These are phyloP conservation scores for Harringtonia lauricola DNA, from an alignment of 2,329 filamentous ascomycete genomes.

Conservation along the genomic window DNA sequence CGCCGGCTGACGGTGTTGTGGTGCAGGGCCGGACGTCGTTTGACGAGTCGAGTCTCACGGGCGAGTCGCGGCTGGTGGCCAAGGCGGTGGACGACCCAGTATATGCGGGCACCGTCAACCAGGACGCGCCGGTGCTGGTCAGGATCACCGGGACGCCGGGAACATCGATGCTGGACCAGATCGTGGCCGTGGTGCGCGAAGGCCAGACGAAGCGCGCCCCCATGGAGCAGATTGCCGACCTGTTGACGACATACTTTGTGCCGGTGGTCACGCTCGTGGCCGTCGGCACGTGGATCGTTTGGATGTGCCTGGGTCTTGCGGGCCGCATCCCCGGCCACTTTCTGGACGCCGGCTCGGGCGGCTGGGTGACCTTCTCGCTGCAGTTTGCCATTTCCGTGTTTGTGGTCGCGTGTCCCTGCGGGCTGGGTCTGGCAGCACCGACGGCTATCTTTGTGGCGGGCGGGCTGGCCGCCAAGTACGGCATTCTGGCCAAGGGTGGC, in stretches of 20 bases:
- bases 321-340: slow-evolving; percentile 46
- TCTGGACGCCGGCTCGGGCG: slow-evolving; percentile 48
- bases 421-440: slow-evolving; percentile 72
- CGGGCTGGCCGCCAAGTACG: slow-evolving; percentile 66
- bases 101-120: slow-evolving; percentile 66
- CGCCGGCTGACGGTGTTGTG: slow-evolving; percentile 70
- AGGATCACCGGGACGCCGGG: slow-evolving; percentile 54
- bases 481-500: slow-evolving; percentile 74
- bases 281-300: slow-evolving; percentile 59
- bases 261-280: slow-evolving; percentile 60
- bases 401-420: slow-evolving; percentile 78
- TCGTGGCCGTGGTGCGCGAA: slow-evolving; percentile 65
- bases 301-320: slow-evolving; percentile 53
- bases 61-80: slow-evolving; percentile 57
- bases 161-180: slow-evolving; percentile 68
- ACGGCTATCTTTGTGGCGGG: slow-evolving; percentile 78
- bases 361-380: slow-evolving; percentile 63
- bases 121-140: slow-evolving; percentile 49
- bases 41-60: slow-evolving; percentile 84
- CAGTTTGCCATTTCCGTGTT: slow-evolving; percentile 81
- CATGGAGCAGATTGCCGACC: slow-evolving; percentile 63
- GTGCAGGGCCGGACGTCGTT: slow-evolving; percentile 55
- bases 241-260: slow-evolving; percentile 66
- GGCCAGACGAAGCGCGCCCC: slow-evolving; percentile 67
- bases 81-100: slow-evolving; percentile 54